These are phyloP conservation scores for Alternaria sp. DNA, from an alignment of 2,329 filamentous ascomycete species.

Conservation along the genomic window DNA sequence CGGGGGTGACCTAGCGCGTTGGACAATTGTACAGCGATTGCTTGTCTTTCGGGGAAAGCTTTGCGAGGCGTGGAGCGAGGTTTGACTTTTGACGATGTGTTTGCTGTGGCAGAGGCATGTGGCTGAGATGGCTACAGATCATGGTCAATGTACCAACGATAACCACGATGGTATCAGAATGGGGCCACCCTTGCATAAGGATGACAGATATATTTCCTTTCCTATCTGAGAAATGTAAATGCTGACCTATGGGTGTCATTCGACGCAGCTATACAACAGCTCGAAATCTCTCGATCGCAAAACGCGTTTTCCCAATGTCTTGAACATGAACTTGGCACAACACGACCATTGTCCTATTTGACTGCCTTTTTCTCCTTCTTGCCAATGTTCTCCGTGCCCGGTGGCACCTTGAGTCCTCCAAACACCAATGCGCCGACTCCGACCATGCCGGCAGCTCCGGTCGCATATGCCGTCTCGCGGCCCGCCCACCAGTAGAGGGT, in stretches of 20 bases:
- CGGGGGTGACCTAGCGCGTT: constrained; percentile 15
- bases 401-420: constrained; percentile 71
- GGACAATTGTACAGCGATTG: not conserved
- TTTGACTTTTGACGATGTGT: not conserved
- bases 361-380: constrained; percentile 29
- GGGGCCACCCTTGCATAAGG: not conserved
- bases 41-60: not conserved
- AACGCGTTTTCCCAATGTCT: not conserved
- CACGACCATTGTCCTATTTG: not conserved
- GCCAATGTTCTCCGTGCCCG: constrained; percentile 42
- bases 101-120: not conserved
- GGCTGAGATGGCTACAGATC: not conserved
- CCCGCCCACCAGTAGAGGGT: constrained; percentile 99
- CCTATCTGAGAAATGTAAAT: not conserved
- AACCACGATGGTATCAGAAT: not conserved
- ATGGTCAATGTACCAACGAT: not conserved
- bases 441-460: constrained; percentile 81
- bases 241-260: not conserved
- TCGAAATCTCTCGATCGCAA: not conserved
- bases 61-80: not conserved
- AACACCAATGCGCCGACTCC: constrained; percentile 75
- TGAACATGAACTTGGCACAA: not conserved
- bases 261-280: not conserved
- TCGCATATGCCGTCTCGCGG: constrained; percentile 79
- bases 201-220: not conserved